Evolutionary conservation across 2,329 filamentous ascomycete genomes (phyloP), one percentile per base, ranked within the genome.

Genomic region (Blumeria graminis): DNA sequence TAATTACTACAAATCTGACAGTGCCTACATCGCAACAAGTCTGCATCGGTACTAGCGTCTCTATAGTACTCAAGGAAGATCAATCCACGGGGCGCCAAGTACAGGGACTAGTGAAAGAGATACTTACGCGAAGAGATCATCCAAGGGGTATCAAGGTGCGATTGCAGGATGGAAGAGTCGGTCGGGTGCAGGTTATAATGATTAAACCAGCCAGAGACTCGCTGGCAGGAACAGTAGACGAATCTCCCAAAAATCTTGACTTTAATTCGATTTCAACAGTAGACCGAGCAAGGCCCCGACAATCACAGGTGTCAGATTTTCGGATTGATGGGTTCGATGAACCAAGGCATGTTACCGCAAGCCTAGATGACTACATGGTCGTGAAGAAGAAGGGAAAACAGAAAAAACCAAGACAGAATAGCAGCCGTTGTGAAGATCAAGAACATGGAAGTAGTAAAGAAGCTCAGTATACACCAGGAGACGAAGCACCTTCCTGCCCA

Each of bases 71-170:
- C 32, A 66, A 66, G 58, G 45, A 59, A 11, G 65, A 66, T 52
- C 65, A 66, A 56, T 58, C 59, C 32, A 66, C 64, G 10, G 65
- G 65, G 1, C 58, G 55, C n/a, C 60, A 65, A 45, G 62, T 65
- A 1, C 60, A 63, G 51, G 65, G 65, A 9, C 58, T 60, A 3
- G 63, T 66, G 6, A 61, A 56, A 16, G 62, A 66, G 22, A 46
- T 66, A 4, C 55, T 66, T 39, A 66, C 64, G 13, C 57, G 59
- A 45, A 63, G 65, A 2, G 60, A 66, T 38, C 65, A 66, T 58
- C 64, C 64, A 1, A 58, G 64, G 16, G 65, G 65, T 7, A 65
- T 66, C 51, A 66, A 66, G 56, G 65, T 66, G 13, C 61, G 65
- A 3, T 55, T 66, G 33, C 56, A 58, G 53, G 63, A 65, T 59